Base-by-base conservation (phyloP, 768 basidiomycete genomes). In the Leucosporidium yakuticum region DNA sequence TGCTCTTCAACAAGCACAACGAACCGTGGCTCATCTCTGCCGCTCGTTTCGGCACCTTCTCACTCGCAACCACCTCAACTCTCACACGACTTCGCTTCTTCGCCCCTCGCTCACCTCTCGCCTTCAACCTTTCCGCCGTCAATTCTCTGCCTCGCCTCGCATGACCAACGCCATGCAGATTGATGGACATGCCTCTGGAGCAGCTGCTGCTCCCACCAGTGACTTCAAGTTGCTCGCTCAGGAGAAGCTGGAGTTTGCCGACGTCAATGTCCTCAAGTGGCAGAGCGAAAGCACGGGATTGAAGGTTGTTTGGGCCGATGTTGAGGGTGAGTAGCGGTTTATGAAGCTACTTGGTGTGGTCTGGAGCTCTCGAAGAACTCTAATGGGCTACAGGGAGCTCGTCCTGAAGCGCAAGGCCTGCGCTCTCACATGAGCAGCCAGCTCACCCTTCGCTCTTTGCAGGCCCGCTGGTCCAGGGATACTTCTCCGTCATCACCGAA, bases 391-490 rank as follows among this genome's bases (percentile, higher is more conserved):
- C 39, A 44, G 11, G 39, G 39, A 44, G 39, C 39, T 44, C 39
- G 8, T 2, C 17, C 6, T 44, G 11, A 2, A 15, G 2, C 39
- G 39, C 39, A 44, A 12, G 39, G 14, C 39, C 39, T 44, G 39
- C 14, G 39, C 39, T 44, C 39, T 44, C 14, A 15, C 39, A 12
- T 15, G 39, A 44, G 39, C 8, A 44, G 39, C 14, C 39, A 15
- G 39, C 39, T 44, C 39, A 44, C 14, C 14, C 14, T 15, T 44
- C 39, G 39, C 15, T 6, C 44, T 2, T 7, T 4, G 27, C 63
- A 71, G 70, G 70, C 44, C 71, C 71, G 2, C 60, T 73, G 27
- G 71, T 73, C 0, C 71, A 73, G 25, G 71, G 68, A 21, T 73
- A 73, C 68, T 64, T 67, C 11, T 55, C 62, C 2, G 49, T 69